These are phyloP conservation scores for Aureobasidium vineae DNA, from an alignment of 2,329 filamentous ascomycete genomes.

Conservation along the genomic window DNA sequence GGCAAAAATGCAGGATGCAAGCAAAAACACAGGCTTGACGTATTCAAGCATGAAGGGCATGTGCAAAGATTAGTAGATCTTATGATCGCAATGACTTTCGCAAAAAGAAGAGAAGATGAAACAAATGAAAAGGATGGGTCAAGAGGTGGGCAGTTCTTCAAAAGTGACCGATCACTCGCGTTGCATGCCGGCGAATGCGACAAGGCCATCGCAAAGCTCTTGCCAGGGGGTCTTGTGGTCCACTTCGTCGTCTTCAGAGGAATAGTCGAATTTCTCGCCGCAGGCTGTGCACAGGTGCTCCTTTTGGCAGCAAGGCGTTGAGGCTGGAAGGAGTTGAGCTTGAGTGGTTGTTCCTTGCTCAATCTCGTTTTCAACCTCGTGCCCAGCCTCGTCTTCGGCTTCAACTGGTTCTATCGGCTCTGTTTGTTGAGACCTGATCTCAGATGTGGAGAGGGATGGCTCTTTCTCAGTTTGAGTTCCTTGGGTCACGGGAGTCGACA, in stretches of 20 bases:
- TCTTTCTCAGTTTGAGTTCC: not conserved
- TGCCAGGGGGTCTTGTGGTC: constrained; percentile 36
- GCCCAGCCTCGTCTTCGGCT: not conserved
- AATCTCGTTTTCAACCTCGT: not conserved
- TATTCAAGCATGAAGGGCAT: not conserved
- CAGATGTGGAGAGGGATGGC: not conserved
- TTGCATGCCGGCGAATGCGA: constrained; percentile 37
- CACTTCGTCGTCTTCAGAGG: constrained; percentile 17
- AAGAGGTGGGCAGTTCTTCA: not conserved
- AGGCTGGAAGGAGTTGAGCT: not conserved
- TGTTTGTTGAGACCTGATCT: constrained; percentile 25
- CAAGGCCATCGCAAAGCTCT: constrained; percentile 38
- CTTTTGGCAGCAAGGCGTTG: constrained; percentile 4
- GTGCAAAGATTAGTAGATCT: not conserved
- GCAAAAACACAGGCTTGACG: not conserved
- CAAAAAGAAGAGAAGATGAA: not conserved
- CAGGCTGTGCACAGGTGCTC: constrained; percentile 14
- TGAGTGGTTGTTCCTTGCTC: not conserved
- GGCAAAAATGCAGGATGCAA: not conserved
- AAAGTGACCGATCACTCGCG: constrained; percentile 28
- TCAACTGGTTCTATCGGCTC: constrained; percentile 25
- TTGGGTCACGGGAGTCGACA: not conserved
- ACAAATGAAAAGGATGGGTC: not conserved
- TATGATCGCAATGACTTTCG: not conserved
- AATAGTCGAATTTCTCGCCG: constrained; percentile 19